Conservation (phyloP, 345 rosid genomes). For the Eucalyptus caleyi region DNA sequence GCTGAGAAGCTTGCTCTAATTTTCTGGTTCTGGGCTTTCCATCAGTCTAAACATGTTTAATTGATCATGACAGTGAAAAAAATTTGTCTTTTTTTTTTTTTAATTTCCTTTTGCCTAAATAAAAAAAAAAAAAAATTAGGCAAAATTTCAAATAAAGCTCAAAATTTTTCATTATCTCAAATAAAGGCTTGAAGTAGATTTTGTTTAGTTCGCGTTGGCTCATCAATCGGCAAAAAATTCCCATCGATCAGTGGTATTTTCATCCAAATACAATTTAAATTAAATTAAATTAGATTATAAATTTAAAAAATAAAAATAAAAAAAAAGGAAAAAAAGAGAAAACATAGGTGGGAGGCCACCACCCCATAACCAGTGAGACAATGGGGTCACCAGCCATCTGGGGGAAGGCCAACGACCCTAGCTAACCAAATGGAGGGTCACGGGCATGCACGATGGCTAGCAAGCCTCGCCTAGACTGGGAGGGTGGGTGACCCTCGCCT, state of each 20-base stretch:
- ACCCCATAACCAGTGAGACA: fast-evolving
- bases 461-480: fast-evolving
- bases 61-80: neutral
- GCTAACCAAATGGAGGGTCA: too few relatives aligned
- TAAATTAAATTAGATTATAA: too few relatives aligned
- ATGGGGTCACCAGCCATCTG: fast-evolving
- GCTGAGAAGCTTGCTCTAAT: neutral
- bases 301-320: fast-evolving
- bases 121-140: neutral
- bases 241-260: fast-evolving
- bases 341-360: fast-evolving
- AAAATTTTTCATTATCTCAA: fast-evolving
- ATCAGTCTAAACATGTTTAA: neutral
- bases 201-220: fast-evolving
- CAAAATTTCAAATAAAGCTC: fast-evolving
- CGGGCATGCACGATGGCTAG: fast-evolving
- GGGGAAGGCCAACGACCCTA: fast-evolving
- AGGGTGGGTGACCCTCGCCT: too few relatives aligned
- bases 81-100: neutral
- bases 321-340: fast-evolving
- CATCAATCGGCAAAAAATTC: fast-evolving
- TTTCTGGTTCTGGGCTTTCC: neutral
- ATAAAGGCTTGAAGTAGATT: fast-evolving
- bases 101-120: neutral
- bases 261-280: too few relatives aligned